Base-by-base conservation (phyloP, 2,329 filamentous ascomycete genomes). In the Neopestalotiopsis sp. region DNA sequence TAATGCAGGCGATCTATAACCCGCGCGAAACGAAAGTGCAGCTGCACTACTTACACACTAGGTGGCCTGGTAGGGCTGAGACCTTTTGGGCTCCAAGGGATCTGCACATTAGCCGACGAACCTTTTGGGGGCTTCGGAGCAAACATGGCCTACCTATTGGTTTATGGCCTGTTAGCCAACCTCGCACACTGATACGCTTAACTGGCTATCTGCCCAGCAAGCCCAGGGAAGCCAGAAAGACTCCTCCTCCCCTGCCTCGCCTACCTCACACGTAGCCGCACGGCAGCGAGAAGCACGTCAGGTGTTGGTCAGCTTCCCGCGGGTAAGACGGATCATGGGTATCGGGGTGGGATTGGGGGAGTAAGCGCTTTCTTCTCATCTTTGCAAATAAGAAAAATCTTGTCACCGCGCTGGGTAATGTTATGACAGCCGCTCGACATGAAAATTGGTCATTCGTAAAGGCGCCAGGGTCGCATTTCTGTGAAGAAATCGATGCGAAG, bases 1-100 rank as follows among this genome's bases (percentile, higher is more conserved):
- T 53, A 53, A 53, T 53, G 45, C 45, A 53, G 45, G 45, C 17
- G 45, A 53, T 53, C 45, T 53, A 17, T 53, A 53, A 20, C 45
- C 45, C 45, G 20, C 45, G n/a, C 45, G 20, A 20, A 28, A 53
- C n/a, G 20, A 53, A 53, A 20, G 45, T 53, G 45, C 45, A 53
- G 45, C 45, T 38, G 34, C 34, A 38, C 34, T 53, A 53, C 7
- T 17, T 28, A 28, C 9, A 49, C 6, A n/a, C n/a, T 20, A n/a
- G 57, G n/a, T 59, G 61, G 38, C 40, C n/a, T 17, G 34, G 40
- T 64, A 64, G 61, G 61, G 61, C 61, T 64, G 61, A 64, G 61
- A 32, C 30, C 61, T 64, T 64, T 64, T 20, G 61, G 61, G 34
- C 14, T 49, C 34, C 34, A 4, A 34, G 13, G 10, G 12, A 64